These are phyloP conservation scores for Pseudoscleropodium purum DNA, from an alignment of 225 moss, liverwort and hornwort genomes.

Conservation along the genomic window DNA sequence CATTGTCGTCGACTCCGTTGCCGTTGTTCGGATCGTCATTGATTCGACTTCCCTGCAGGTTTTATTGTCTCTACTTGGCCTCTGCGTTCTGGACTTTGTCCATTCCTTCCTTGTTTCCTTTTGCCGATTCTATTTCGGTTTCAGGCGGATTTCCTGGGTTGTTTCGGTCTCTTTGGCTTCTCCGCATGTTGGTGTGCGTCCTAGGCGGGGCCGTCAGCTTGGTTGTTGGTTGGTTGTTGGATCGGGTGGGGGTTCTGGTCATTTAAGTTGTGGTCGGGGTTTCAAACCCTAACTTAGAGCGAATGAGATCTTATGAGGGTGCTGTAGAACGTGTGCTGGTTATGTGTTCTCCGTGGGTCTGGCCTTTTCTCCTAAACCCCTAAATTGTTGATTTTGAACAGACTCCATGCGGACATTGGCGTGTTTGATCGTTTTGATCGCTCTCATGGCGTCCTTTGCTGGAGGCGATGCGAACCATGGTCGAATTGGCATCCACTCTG, in stretches of 20 bases:
- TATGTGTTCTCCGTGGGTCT: background rate
- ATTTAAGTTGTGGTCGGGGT: background rate
- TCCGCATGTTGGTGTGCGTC: background rate
- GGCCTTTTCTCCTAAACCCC: background rate
- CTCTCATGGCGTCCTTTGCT: conserved; percentile 28
- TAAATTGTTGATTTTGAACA: background rate
- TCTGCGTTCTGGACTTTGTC: background rate
- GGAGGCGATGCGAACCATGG: conserved; percentile 25
- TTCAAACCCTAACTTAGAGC: background rate
- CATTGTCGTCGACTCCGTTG: background rate
- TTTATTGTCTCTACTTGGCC: too few species aligned
- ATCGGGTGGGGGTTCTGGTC: background rate
- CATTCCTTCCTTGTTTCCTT: background rate
- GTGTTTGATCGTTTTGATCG: conserved; percentile 10
- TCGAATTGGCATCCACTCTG: conserved; percentile 42
- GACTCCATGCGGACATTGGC: conserved; percentile 18
- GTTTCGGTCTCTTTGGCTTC: background rate
- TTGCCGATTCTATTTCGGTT: background rate
- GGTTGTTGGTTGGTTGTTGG: background rate
- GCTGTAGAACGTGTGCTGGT: background rate
- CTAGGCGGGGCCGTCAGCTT: background rate
- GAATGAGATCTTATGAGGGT: background rate
- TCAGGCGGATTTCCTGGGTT: background rate
- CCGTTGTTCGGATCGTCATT: background rate
- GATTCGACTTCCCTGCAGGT: background rate